Conservation (phyloP, 2,329 filamentous ascomycete species). For the Sarocladiaceae sp. region DNA sequence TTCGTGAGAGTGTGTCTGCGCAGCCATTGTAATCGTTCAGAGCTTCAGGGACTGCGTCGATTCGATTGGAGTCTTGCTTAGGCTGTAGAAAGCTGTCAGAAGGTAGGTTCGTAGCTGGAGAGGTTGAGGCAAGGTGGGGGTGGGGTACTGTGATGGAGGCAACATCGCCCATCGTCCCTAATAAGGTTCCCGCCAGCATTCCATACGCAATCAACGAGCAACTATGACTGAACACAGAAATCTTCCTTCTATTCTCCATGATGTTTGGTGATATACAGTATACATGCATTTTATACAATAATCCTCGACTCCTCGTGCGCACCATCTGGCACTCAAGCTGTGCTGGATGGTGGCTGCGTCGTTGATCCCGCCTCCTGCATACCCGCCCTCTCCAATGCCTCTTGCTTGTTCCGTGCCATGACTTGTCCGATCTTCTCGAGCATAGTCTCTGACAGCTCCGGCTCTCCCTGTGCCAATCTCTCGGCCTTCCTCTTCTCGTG, state of each 20-base stretch:
- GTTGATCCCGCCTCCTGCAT: conserved; percentile 23
- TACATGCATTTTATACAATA: conserved; percentile 10
- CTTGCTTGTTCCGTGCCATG: conserved; percentile 51
- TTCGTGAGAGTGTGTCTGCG: conserved; percentile 51
- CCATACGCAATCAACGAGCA: no score
- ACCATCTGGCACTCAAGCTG: background rate
- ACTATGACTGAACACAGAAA: background rate
- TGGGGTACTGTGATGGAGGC: background rate
- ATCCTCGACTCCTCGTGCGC: background rate
- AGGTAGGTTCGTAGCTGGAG: background rate
- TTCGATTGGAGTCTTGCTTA: no score
- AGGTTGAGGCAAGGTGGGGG: background rate
- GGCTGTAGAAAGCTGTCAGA: no score
- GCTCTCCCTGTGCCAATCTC: conserved; percentile 50
- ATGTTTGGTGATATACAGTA: conserved; percentile 8
- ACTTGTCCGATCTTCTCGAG: conserved; percentile 58
- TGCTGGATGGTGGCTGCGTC: conserved; percentile 3
- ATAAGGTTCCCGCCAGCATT: no score
- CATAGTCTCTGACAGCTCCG: conserved; percentile 53
- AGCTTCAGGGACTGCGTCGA: background rate
- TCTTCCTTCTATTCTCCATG: background rate
- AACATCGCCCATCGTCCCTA: background rate
- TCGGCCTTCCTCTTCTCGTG: conserved; percentile 49
- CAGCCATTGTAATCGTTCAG: background rate
- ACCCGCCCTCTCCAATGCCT: conserved; percentile 33